Evolutionary conservation across 495 filamentous ascomycete genomes (phyloP), one percentile per base, ranked within the genome.

Genomic region (Podospora appendiculata): DNA sequence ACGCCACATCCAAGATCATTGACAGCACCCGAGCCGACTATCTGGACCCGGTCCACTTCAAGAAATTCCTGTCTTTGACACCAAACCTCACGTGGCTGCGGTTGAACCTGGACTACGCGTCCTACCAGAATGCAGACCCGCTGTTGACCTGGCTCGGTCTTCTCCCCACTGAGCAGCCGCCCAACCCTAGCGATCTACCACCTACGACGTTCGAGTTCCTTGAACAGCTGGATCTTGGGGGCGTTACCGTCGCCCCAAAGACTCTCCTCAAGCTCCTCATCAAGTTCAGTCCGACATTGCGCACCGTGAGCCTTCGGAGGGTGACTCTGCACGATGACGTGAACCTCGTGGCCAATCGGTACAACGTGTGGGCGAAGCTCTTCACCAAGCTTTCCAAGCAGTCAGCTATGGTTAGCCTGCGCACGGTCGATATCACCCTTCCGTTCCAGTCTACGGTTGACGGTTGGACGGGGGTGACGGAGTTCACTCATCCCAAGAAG

Each of bases 211-310:
- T 75, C 16, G 47, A 58, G 5, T 48, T 57, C 7, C 58, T 77
- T 0, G 50, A 65, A 34, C 53, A 57, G 5, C 55, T 79, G 7
- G 70, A 75, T 6, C 55, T 79, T 11, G 74, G 73, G 10, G 58
- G 58, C 53, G 46, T 63, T 18, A 44, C 40, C 0, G 50, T 67
- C 14, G 11, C 48, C 0, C 43, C 54, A 8, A 1, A 41, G 0
- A 32, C 49, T 0, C 40, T 76, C 14, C 47, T 76, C 16, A 36
- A n/a, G 10, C 11, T 75, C 7, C 50, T 72, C 43, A 40, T 50
- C 35, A 71, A 66, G 49, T 70, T 70, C 14, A 58, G 60, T 32
- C 41, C 65, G 10, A 70, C 60, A 13, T 62, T 79, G 4, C 53
- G 58, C 4, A 50, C 35, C 7, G 58, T 78, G 9, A 64, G 38